Percentiles rank a stretch among this genome's conserved stretches.
Conservation (phyloP, 2,329 filamentous ascomycete species). For the Eurotiales sp. region DNA sequence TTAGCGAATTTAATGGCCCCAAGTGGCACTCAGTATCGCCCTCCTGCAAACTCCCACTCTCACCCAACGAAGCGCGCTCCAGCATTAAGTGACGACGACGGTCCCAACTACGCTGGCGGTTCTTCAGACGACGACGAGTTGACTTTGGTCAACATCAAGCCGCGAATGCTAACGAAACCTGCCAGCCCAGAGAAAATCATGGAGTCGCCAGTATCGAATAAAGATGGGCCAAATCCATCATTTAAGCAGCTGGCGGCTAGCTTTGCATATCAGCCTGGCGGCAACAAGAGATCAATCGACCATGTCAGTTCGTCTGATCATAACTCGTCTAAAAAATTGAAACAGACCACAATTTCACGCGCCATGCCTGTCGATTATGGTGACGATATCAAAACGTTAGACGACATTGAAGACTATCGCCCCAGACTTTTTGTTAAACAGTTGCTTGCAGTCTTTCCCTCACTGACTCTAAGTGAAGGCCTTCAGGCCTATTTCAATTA, state of each 20-base stretch:
- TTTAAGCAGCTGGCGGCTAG: constrained; percentile 45
- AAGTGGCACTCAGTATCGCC: constrained; percentile 66
- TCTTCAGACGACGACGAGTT: constrained; percentile 58
- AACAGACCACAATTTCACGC: constrained; percentile 42
- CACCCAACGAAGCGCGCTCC: constrained; percentile 39
- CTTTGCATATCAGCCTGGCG: constrained; percentile 38
- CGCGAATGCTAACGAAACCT: constrained; percentile 53
- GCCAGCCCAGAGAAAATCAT: constrained; percentile 34
- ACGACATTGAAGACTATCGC: constrained; percentile 50
- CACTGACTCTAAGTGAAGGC: constrained; percentile 45
- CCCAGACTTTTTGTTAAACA: constrained; percentile 50
- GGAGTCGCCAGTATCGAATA: constrained; percentile 35
- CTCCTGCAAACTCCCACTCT: constrained; percentile 37
- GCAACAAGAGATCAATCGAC: constrained; percentile 38
- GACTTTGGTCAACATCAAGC: constrained; percentile 54
- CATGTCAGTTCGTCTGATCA: constrained; percentile 42
- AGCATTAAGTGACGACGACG: constrained; percentile 52
- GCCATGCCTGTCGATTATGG: constrained; percentile 38
- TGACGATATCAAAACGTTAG: constrained; percentile 38
- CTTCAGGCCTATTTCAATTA: constrained; percentile 49
- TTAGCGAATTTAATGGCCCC: constrained; percentile 67
- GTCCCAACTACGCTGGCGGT: constrained; percentile 58
- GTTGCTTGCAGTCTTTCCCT: constrained; percentile 48
- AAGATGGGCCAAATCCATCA: constrained; percentile 24
- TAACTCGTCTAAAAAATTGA: constrained; percentile 36